phyloP scores from a whole-genome alignment of 1,284 basidiomycete species.

The Cutaneotrichosporon sp. region DNA sequence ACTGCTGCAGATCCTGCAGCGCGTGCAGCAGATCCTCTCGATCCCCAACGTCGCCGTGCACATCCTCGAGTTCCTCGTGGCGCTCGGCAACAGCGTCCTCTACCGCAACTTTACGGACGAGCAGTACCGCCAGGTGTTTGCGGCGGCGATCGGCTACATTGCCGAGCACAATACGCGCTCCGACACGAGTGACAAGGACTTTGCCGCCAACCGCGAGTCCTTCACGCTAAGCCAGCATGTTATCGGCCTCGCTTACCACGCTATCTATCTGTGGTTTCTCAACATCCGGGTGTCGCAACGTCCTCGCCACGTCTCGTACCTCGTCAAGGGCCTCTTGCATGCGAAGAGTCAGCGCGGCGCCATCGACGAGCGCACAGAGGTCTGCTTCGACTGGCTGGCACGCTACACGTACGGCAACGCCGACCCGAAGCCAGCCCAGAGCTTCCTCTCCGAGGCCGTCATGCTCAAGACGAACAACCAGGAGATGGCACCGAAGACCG shows the following conservation, averaged over 20 bases:
- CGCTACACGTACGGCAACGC: constrained; percentile 93
- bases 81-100: constrained; percentile 76
- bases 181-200: constrained; percentile 55
- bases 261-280: constrained; percentile 94
- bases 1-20: constrained; percentile 78
- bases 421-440: constrained; percentile 81
- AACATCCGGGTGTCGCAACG: constrained; percentile 83
- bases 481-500: constrained; percentile 47
- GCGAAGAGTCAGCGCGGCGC: constrained; percentile 76
- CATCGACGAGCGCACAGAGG: constrained; percentile 88
- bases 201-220: constrained; percentile 61
- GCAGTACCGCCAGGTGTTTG: constrained; percentile 93
- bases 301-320: constrained; percentile 77
- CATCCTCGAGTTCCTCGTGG: constrained; percentile 87
- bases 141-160: constrained; percentile 91
- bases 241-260: constrained; percentile 86
- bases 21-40: constrained; percentile 91
- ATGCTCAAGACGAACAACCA: constrained; percentile 42
- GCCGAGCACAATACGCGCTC: constrained; percentile 66
- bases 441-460: constrained; percentile 68
- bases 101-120: constrained; percentile 91
- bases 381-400: constrained; percentile 97
- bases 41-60: constrained; percentile 91
- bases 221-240: constrained; percentile 96
- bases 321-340: constrained; percentile 80